A percentile compares a stretch with the other conserved stretches of the same genome.
phyloP scores from a whole-genome alignment of 805 yeast genomes.

The Cyberlindnera suaveolens region DNA sequence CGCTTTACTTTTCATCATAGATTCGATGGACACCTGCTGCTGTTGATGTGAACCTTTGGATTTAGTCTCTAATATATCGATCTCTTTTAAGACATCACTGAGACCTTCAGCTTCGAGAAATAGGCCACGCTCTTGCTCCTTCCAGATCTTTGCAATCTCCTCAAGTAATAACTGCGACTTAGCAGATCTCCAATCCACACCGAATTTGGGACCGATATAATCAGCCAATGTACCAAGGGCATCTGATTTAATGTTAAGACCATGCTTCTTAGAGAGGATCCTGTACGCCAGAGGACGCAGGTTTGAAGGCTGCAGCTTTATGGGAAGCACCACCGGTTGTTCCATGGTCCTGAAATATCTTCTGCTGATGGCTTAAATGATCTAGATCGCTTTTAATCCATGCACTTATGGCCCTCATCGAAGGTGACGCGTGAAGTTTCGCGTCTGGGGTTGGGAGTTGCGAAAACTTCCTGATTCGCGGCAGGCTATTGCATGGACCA shows the following conservation, averaged over 20 bases:
- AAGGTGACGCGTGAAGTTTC: too few species aligned
- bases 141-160: conserved; percentile 77
- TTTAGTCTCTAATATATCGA: conserved; percentile 25
- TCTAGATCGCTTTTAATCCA: too few species aligned
- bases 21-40: conserved; percentile 9
- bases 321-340: conserved; percentile 51
- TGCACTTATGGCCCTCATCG: too few species aligned
- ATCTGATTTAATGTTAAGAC: conserved; percentile 80
- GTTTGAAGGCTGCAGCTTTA: conserved; percentile 71
- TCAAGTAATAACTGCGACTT: conserved; percentile 63
- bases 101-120: conserved; percentile 78
- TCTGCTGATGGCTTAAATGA: background rate
- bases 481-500: too few species aligned
- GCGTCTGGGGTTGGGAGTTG: too few species aligned
- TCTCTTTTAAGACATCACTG: conserved; percentile 55
- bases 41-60: conserved; percentile 1
- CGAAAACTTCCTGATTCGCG: too few species aligned
- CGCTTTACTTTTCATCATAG: conserved; percentile 6
- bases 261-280: conserved; percentile 84
- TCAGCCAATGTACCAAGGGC: conserved; percentile 72
- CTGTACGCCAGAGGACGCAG: conserved; percentile 90
- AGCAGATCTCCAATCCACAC: conserved; percentile 78
- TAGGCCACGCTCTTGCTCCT: conserved; percentile 79
- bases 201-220: conserved; percentile 70
- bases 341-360: conserved; percentile 4